Evolutionary conservation across 495 filamentous ascomycete genomes (phyloP), one percentile per base, ranked within the genome.

Genomic region (Neurospora sp.): DNA sequence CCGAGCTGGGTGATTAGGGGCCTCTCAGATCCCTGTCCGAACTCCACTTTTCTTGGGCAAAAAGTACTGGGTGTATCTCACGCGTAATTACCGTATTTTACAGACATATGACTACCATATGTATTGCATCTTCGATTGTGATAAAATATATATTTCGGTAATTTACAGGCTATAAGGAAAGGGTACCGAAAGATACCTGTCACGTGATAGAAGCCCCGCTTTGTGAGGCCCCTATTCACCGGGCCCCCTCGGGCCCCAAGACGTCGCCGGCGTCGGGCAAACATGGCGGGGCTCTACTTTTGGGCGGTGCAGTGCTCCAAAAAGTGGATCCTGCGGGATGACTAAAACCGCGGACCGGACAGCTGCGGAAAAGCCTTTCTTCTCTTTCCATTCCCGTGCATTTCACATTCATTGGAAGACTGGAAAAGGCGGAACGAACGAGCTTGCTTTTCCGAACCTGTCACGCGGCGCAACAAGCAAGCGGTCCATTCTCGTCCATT

Each of bases 401-500:
- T 59, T 59, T 59, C 48, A 27, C 48, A 59, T 59, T 31, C 54
- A 62, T 62, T 62, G 54, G 54, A 62, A 62, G 54, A 62, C 54
- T 62, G 54, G 54, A 35, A 62, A 62, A 62, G 54, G 54, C 54
- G 54, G 54, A 62, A 62, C 54, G 54, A 62, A 59, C 48, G 48
- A 59, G 48, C 48, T 59, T 59, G 44, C 44, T 48, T 20, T 48
- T 48, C 44, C 44, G 44, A 48, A 54, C n/a, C 46, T 54, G 54
- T 62, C 54, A 31, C 54, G 27, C 23, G 54, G 70, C 31, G 71
- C 40, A 42, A 76, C 44, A 75, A 74, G 74, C 71, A 69, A 42
- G 70, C 62, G 18, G 70, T 69, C 72, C 69, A 74, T 76, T 71
- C 71, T 74, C 71, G 46, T 54, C 8, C 48, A 48, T 48, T 20